Percentiles rank a stretch among this genome's conserved stretches.
phyloP scores from a whole-genome alignment of 2,329 filamentous ascomycete genomes.

The Beauveria australis region DNA sequence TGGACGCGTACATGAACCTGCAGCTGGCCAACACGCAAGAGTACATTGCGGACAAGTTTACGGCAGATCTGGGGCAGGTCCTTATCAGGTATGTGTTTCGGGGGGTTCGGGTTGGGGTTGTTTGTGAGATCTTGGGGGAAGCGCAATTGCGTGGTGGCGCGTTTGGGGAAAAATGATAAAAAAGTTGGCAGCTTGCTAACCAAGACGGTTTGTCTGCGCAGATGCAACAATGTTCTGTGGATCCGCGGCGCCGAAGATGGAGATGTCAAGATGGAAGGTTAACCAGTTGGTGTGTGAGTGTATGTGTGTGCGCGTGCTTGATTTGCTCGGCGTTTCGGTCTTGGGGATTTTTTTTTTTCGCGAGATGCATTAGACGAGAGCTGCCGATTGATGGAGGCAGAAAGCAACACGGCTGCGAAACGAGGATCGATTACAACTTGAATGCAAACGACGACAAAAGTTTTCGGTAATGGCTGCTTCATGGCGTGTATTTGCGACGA shows the following conservation, averaged over 20 bases:
- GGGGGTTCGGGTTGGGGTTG: not conserved
- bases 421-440: not conserved
- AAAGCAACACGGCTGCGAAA: not conserved
- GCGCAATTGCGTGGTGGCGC: not conserved
- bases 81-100: constrained; percentile 63
- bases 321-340: constrained; percentile 4
- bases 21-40: constrained; percentile 88
- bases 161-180: not conserved
- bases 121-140: not conserved
- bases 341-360: not conserved
- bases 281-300: not conserved
- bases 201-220: constrained; percentile 22
- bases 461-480: not conserved
- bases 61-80: constrained; percentile 79
- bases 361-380: not conserved
- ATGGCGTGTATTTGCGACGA: not conserved
- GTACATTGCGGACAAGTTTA: constrained; percentile 80
- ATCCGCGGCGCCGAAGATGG: constrained; percentile 53
- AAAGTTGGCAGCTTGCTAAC: constrained; percentile 3
- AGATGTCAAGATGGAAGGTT: constrained; percentile 53
- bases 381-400: not conserved
- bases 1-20: constrained; percentile 99
- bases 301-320: not conserved
- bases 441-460: not conserved
- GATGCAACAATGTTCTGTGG: constrained; percentile 97